Conservation (phyloP, 768 basidiomycete genomes). For the Dioszegia aurantiaca region DNA sequence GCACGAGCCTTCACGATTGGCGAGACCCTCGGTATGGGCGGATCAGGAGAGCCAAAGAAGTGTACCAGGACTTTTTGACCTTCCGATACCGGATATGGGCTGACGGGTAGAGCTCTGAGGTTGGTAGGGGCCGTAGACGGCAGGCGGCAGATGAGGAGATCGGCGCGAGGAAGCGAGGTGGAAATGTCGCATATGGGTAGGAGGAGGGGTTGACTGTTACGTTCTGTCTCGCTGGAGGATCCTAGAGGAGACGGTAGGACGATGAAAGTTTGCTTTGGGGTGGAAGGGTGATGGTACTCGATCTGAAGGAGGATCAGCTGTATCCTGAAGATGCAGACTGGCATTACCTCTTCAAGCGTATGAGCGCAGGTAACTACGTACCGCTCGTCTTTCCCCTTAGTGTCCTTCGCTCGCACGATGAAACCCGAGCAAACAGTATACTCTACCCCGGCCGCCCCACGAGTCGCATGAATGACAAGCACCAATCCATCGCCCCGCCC, state of each 20-base stretch:
- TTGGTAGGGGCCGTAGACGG: neutral
- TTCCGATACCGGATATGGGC: slow-evolving; percentile 19
- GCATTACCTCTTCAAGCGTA: slow-evolving; percentile 20
- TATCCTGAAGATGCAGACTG: neutral
- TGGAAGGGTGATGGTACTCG: slow-evolving; percentile 8
- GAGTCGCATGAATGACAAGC: slow-evolving; percentile 6
- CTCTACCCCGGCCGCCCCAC: neutral
- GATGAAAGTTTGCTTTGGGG: slow-evolving; percentile 15
- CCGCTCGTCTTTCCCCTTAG: slow-evolving; percentile 1
- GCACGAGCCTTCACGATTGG: neutral
- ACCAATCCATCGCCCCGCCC: slow-evolving; percentile 8
- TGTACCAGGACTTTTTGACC: slow-evolving; percentile 19
- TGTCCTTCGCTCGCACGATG: slow-evolving; percentile 2
- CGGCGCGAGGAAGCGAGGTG: slow-evolving; percentile 14
- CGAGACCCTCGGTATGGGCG: neutral
- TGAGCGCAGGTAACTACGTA: slow-evolving; percentile 24
- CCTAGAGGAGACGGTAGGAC: neutral
- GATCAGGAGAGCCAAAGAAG: slow-evolving; percentile 11
- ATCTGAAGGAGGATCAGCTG: slow-evolving; percentile 8
- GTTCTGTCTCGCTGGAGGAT: no score
- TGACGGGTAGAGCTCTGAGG: slow-evolving; percentile 18
- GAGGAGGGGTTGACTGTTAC: neutral
- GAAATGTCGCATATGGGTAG: slow-evolving; percentile 3
- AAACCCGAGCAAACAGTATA: slow-evolving; percentile 13
- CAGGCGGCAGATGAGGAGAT: slow-evolving; percentile 13